Evolutionary conservation across 1,139 yeast species (phyloP), one percentile per base, ranked within the genome.

Genomic region (Yamadazyma diddensiae): DNA sequence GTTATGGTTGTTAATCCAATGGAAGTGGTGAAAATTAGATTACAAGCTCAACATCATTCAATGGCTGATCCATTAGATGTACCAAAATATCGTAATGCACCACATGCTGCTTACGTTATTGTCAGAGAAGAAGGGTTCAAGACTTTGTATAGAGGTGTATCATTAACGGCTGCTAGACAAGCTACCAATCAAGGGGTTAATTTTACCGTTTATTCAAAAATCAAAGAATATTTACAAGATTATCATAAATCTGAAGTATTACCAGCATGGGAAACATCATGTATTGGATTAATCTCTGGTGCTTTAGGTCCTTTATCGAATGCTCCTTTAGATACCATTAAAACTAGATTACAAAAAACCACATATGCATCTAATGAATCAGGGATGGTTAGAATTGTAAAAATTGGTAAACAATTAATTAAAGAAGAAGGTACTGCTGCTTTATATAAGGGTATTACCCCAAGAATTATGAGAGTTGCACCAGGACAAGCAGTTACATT

Each of bases 401-500:
- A 92, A 57, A 90, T 92, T 50, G 90, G 94, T 42, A 69, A 69
- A 35, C 92, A 82, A 54, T 75, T 92, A 59, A 67, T 90, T 48
- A 82, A 79, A 56, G 95, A 87, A 66, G 96, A 90, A 62, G 98
- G 97, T 46, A 63, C 80, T 44, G 71, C 73, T 41, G 95, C 96
- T 13, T 75, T 88, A 50, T 90, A 92, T 70, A 86, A 90, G 63
- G 98, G 98, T 67, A 92, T 92, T 56, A 88, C 97, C 24, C 98
- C 98, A 50, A 83, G 98, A 71, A 92, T 92, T 50, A 88, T 92
- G 95, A 83, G 98, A 67, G 98, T 92, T 36, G 98, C 98, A 12
- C 97, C 98, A 15, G 98, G 98, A 42, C 98, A 92, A 65, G 97
- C 97, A 36, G 97, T 92, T 37, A 94, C 97, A 13, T 92, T 92